phyloP scores from a whole-genome alignment of 2,329 filamentous ascomycete genomes.

The Ophiostoma fasciatum region DNA sequence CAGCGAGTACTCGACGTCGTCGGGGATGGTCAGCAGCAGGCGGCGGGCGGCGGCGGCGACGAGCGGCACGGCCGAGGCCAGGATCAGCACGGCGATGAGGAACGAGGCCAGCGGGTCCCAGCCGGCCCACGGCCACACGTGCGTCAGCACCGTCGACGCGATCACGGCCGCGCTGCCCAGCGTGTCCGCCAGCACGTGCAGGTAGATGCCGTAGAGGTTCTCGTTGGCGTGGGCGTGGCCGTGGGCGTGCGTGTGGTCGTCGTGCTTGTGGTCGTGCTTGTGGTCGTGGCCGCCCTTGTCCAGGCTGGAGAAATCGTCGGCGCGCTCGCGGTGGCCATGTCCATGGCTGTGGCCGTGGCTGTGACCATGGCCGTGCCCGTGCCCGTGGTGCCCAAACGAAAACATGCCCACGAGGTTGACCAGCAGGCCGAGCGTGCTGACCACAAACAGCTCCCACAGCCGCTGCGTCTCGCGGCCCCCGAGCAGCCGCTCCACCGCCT shows the following conservation, averaged over 20 bases:
- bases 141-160: conserved; percentile 73
- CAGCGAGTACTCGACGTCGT: conserved; percentile 72
- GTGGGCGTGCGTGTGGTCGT: conserved; percentile 25
- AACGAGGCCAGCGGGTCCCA: conserved; percentile 94
- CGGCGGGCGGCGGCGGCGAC: conserved; percentile 73
- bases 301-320: conserved; percentile 11
- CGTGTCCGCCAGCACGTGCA: conserved; percentile 89
- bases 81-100: conserved; percentile 84
- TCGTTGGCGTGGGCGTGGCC: conserved; percentile 51
- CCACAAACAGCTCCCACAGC: conserved; percentile 72
- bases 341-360: conserved; percentile 21
- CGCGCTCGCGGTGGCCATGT: conserved; percentile 20
- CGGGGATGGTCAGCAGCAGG: conserved; percentile 71
- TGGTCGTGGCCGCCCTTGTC: conserved; percentile 15
- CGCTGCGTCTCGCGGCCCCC: conserved; percentile 74
- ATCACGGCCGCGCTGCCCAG: conserved; percentile 92
- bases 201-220: conserved; percentile 94
- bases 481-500: conserved; percentile 76
- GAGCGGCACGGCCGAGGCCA: conserved; percentile 78
- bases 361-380: conserved; percentile 34
- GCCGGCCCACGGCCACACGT: conserved; percentile 77
- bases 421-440: conserved; percentile 70
- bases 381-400: conserved; percentile 59
- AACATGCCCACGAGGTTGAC: conserved; percentile 90
- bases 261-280: conserved; percentile 18